Percentiles rank a stretch among this genome's conserved stretches.
These are phyloP conservation scores for Ilyonectria sp. DNA, from an alignment of 2,329 filamentous ascomycete genomes.

Conservation along the genomic window DNA sequence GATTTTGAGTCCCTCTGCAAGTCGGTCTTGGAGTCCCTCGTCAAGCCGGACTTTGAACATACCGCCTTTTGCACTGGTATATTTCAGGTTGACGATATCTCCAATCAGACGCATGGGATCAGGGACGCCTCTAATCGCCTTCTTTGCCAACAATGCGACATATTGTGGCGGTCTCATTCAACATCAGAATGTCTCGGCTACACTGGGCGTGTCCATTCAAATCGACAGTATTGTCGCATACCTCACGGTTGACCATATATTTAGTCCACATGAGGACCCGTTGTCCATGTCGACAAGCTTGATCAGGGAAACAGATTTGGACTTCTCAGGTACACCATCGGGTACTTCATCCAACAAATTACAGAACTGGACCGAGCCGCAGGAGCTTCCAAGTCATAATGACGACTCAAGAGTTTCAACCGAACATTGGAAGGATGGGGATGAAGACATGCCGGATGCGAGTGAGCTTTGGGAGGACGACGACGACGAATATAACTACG, in stretches of 20 bases:
- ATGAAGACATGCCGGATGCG: background rate
- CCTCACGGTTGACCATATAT: conserved; percentile 6
- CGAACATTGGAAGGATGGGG: background rate
- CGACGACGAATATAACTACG: background rate
- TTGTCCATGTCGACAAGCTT: background rate
- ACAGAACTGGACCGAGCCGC: too few species aligned
- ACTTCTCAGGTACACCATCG: background rate
- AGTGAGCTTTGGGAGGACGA: background rate
- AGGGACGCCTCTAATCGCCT: background rate
- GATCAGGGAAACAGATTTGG: background rate
- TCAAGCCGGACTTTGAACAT: background rate
- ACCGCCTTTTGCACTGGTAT: conserved; percentile 3
- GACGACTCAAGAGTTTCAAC: too few species aligned
- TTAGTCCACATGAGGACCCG: background rate
- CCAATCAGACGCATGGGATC: background rate
- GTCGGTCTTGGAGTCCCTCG: too few species aligned
- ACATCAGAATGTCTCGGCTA: background rate
- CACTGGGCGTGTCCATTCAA: background rate
- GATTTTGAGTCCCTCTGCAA: background rate
- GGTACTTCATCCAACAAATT: too few species aligned
- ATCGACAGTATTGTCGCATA: background rate
- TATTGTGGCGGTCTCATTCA: background rate
- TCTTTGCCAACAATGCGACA: background rate
- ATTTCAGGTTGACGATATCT: background rate
- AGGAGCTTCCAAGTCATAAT: too few species aligned